Percentiles rank a stretch among this genome's conserved stretches.
Conservation (phyloP, 441 rosid species). For the Capsella rubella region DNA sequence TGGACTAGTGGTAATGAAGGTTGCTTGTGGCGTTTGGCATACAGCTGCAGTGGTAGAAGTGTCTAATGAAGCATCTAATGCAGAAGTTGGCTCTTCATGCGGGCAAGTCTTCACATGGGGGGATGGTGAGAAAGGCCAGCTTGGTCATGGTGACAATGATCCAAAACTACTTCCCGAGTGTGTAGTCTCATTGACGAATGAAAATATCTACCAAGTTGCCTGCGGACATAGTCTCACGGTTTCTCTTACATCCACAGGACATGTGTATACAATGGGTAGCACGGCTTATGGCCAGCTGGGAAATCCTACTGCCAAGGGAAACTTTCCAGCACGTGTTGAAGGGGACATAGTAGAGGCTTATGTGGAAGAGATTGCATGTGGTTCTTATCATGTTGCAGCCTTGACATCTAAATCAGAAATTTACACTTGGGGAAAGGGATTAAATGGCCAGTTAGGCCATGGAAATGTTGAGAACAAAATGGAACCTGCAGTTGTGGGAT, state of each 20-base stretch:
- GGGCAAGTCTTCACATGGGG: conserved; percentile 93
- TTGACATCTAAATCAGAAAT: conserved; percentile 77
- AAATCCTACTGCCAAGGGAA: conserved; percentile 63
- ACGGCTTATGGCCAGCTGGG: conserved; percentile 80
- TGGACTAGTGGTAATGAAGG: conserved; percentile 63
- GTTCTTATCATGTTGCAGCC: conserved; percentile 82
- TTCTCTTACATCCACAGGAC: conserved; percentile 78
- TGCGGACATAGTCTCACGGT: conserved; percentile 84
- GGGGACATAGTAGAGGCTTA: conserved; percentile 59
- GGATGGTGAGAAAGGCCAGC: conserved; percentile 80
- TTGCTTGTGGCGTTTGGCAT: conserved; percentile 97
- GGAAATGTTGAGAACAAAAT: conserved; percentile 71
- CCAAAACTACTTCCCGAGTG: conserved; percentile 71
- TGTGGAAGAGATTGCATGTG: conserved; percentile 86
- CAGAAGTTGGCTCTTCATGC: conserved; percentile 49
- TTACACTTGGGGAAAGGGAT: conserved; percentile 91
- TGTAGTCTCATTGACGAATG: conserved; percentile 57
- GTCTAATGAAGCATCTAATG: conserved; percentile 53
- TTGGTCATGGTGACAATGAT: conserved; percentile 73
- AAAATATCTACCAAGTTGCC: conserved; percentile 65
- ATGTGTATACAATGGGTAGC: conserved; percentile 88
- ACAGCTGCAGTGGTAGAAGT: conserved; percentile 90
- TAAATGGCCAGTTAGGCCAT: conserved; percentile 88
- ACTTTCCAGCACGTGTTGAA: conserved; percentile 65
- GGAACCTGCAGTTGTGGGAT: conserved; percentile 64